Conservation (phyloP, 2,329 filamentous ascomycete species). For the Fusarium sp. region DNA sequence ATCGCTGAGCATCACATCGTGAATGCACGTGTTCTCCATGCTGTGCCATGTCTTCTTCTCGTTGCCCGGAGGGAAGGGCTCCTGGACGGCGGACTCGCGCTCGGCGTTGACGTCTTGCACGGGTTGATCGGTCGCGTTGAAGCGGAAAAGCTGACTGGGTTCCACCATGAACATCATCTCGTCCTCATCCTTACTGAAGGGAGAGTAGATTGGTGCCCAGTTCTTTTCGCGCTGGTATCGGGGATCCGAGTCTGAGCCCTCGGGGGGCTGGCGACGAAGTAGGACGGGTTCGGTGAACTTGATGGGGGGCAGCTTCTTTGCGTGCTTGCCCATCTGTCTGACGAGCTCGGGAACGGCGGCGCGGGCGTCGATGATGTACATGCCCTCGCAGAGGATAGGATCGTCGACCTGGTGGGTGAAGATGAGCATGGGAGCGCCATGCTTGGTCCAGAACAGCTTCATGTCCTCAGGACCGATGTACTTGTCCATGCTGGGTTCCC, state of each 20-base stretch:
- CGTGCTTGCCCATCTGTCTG: slow-evolving; percentile 30
- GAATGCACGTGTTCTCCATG: slow-evolving; percentile 28
- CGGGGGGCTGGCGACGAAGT: slow-evolving; percentile 31
- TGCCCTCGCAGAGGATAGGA: slow-evolving; percentile 38
- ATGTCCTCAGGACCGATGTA: slow-evolving; percentile 41
- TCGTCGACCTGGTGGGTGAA: slow-evolving; percentile 40
- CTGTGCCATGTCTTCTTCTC: slow-evolving; percentile 38
- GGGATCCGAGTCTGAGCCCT: slow-evolving; percentile 21
- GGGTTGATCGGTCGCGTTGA: slow-evolving; percentile 20
- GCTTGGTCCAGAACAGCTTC: slow-evolving; percentile 42
- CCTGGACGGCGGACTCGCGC: slow-evolving; percentile 32
- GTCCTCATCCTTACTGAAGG: slow-evolving; percentile 32
- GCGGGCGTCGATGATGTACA: slow-evolving; percentile 38
- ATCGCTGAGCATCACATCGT: slow-evolving; percentile 41
- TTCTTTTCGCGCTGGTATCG: slow-evolving; percentile 41
- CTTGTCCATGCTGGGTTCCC: slow-evolving; percentile 40
- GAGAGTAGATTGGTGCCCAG: slow-evolving; percentile 35
- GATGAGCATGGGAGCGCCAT: slow-evolving; percentile 38
- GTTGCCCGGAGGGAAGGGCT: slow-evolving; percentile 33
- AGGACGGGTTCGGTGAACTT: slow-evolving; percentile 32
- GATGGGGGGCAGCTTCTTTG: slow-evolving; percentile 30
- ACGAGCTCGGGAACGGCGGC: slow-evolving; percentile 36
- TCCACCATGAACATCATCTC: slow-evolving; percentile 43
- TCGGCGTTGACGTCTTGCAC: slow-evolving; percentile 26
- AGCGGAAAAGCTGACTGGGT: slow-evolving; percentile 33